Base-by-base conservation (phyloP, 140 eudicot genomes). In the Oenanthe javanica region DNA sequence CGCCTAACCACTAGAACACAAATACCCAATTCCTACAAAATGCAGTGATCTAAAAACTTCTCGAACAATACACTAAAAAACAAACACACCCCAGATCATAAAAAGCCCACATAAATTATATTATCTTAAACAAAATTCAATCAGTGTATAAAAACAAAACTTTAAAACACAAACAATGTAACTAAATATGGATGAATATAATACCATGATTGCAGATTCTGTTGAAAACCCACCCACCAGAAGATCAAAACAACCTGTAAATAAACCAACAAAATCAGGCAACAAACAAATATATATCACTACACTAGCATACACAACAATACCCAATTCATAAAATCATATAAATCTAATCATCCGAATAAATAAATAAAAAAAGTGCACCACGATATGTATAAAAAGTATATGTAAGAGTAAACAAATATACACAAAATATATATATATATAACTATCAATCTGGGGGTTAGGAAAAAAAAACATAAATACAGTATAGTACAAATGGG, bases 121-220 rank as follows among this genome's bases (percentile, higher is more conserved):
- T 0, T 31, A 0, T 31, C 31, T 11, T 23, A 63, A 63, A 63
- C 38, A 23, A 31, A 6, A 64, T 64, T 8, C 18, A 64, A 2
- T n/a, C 40, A 64, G 0, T 1, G 0, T 2, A 66, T 21, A 19
- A 21, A 21, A 59, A 59, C 1, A 66, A 64, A 64, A 25, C 4
- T n/a, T 1, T 3, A 66, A n/a, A 27, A 67, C 38, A 66, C 43
- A 31, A 69, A 36, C 74, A 69, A 69, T 69, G 74, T 14, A 69
- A 69, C 11, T 36, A 15, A 69, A 69, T 1, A 69, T 13, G 74
- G 74, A 4, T 36, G n/a, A 14, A 40, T 5, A 12, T 4, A 13
- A 36, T 69, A 69, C 74, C 74, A 69, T 69, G 74, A 69, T 31
- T 36, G 45, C 73, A 31, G 73, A 36, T 31, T 67, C 46, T 36